These are phyloP conservation scores for Orbilia javanica DNA, from an alignment of 2,329 filamentous ascomycete genomes.

Conservation along the genomic window DNA sequence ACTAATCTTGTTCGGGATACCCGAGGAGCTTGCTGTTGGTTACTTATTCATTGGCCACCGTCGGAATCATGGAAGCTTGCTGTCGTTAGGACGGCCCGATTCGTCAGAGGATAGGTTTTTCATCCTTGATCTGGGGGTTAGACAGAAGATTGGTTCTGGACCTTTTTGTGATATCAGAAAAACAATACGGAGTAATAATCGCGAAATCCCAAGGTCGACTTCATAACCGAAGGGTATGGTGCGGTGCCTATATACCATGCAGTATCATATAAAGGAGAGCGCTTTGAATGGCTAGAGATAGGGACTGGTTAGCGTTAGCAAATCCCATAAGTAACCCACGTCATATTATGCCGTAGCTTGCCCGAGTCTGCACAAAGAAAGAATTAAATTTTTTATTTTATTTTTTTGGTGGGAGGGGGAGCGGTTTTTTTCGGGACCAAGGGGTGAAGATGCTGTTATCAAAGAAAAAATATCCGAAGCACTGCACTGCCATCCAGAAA, in stretches of 20 bases:
- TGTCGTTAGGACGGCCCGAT: background rate
- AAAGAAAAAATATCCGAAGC: constrained; percentile 14
- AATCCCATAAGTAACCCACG: constrained; percentile 29
- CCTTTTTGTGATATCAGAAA: constrained; percentile 18
- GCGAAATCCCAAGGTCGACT: background rate
- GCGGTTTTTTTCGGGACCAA: constrained; percentile 11
- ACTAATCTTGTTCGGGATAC: constrained; percentile 36
- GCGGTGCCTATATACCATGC: background rate
- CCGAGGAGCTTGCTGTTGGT: constrained; percentile 6
- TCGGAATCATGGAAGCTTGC: constrained; percentile 23
- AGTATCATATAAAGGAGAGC: background rate
- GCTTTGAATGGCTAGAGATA: constrained; percentile 24
- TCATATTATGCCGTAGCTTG: constrained; percentile 5
- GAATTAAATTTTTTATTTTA: background rate
- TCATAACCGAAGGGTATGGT: background rate
- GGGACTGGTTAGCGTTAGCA: constrained; percentile 2
- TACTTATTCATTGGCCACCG: constrained; percentile 1
- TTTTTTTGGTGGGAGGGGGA: constrained; percentile 30
- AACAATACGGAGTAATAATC: too few relatives aligned
- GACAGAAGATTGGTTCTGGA: background rate
- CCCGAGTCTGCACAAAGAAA: constrained; percentile 17
- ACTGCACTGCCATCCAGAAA: background rate
- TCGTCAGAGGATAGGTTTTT: background rate
- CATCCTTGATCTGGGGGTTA: too few relatives aligned
- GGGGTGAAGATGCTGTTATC: background rate